phyloP scores from a whole-genome alignment of 2,329 filamentous ascomycete genomes.

The Trichoderma asperellum region DNA sequence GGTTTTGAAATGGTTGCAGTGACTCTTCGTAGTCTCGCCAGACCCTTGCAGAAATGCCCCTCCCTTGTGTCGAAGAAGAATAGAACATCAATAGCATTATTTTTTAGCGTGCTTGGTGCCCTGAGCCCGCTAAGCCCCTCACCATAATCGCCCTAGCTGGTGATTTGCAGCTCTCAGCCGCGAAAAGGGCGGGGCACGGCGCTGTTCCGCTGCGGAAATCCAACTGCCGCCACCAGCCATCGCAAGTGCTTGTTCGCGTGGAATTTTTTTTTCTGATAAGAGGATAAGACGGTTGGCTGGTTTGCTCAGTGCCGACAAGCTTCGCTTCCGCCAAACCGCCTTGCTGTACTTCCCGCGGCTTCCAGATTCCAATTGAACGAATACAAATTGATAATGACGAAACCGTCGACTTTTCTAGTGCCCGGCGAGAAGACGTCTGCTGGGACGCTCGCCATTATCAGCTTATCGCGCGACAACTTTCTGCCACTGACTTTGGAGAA shows the following conservation, averaged over 20 bases:
- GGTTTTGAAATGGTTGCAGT: constrained; percentile 4
- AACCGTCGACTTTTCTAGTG: constrained; percentile 76
- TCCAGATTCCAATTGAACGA: neutral
- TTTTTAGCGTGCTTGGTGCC: constrained; percentile 21
- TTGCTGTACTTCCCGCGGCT: neutral
- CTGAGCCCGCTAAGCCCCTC: constrained; percentile 22
- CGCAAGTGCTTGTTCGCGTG: neutral
- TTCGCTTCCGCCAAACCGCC: neutral
- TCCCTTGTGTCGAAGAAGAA: constrained; percentile 15
- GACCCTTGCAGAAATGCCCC: constrained; percentile 18
- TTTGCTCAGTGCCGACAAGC: neutral
- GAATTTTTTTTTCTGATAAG: constrained; percentile 24
- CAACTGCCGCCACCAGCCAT: constrained; percentile 5
- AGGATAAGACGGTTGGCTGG: neutral
- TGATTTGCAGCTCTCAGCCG: neutral
- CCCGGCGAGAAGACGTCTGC: constrained; percentile 65
- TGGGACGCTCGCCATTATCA: constrained; percentile 77
- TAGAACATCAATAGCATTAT: constrained; percentile 10
- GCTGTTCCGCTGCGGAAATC: constrained; percentile 22
- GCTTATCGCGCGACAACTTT: constrained; percentile 85
- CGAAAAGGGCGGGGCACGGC: constrained; percentile 19
- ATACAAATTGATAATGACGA: constrained; percentile 39
- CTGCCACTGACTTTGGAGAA: constrained; percentile 73
- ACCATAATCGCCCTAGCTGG: constrained; percentile 12
- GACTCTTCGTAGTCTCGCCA: constrained; percentile 14